phyloP scores from a whole-genome alignment of 306 rosid species.

The Vigna unguiculata region DNA sequence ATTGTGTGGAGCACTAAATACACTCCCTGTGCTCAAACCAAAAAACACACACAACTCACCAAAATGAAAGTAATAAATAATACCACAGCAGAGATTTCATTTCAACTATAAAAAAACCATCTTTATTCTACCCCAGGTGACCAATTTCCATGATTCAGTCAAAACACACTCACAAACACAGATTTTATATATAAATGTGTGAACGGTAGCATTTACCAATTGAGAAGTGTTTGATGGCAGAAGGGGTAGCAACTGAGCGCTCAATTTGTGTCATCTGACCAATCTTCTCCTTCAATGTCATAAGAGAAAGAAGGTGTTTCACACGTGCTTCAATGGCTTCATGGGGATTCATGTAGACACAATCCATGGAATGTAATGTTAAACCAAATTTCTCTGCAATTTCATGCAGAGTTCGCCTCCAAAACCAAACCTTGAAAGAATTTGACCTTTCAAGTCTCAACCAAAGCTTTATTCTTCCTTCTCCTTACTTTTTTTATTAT shows the following conservation, averaged over 20 bases:
- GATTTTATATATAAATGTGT: background rate
- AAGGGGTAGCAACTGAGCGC: slow-evolving; percentile 56
- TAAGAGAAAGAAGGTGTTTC: slow-evolving; percentile 71
- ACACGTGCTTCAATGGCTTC: slow-evolving; percentile 67
- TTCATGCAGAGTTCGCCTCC: background rate
- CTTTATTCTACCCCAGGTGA: background rate
- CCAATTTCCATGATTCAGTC: background rate
- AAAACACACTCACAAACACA: background rate
- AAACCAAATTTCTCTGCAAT: background rate
- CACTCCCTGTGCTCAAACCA: slow-evolving; percentile 58
- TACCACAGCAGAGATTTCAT: background rate
- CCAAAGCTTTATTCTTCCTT: background rate
- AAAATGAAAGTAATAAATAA: slow-evolving; percentile 10
- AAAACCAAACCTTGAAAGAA: background rate
- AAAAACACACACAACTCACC: background rate
- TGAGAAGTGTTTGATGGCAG: slow-evolving; percentile 53
- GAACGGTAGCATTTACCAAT: slow-evolving; percentile 40
- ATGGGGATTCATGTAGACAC: slow-evolving; percentile 8
- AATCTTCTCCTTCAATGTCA: slow-evolving; percentile 74
- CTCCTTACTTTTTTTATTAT: background rate
- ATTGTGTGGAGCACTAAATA: slow-evolving; percentile 54
- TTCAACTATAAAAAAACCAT: background rate
- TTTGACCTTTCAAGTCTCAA: background rate
- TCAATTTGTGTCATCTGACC: slow-evolving; percentile 84
- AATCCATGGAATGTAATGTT: no score